phyloP scores from a whole-genome alignment of 148 eudicot species.

The Silene uniflora region DNA sequence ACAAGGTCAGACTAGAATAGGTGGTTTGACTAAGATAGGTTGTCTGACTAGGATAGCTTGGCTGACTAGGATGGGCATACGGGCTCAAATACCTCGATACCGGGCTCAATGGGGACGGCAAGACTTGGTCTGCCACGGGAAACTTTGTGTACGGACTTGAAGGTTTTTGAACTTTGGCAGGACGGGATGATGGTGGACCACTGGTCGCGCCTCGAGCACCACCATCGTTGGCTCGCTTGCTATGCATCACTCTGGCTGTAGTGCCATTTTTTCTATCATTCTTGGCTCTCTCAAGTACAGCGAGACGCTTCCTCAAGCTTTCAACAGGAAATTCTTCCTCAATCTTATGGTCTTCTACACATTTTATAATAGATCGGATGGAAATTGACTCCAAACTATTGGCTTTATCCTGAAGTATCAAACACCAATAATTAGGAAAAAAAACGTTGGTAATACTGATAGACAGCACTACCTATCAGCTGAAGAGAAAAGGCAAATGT shows the following conservation, averaged over 20 bases:
- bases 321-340: conserved; percentile 40
- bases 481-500: background rate
- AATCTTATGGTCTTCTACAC: conserved; percentile 54
- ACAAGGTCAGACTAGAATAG: conserved; percentile 12
- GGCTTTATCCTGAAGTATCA: conserved; percentile 44
- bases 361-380: conserved; percentile 43
- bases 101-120: conserved; percentile 21
- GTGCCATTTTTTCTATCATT: conserved; percentile 34
- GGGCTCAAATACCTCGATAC: conserved; percentile 32
- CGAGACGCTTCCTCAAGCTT: conserved; percentile 40
- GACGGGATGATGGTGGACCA: conserved; percentile 30
- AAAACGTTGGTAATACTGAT: no score
- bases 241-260: conserved; percentile 23
- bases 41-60: background rate
- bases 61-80: conserved; percentile 18
- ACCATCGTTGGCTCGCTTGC: conserved; percentile 32
- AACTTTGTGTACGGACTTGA: conserved; percentile 29
- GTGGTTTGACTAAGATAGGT: conserved; percentile 8
- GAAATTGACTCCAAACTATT: conserved; percentile 36
- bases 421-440: background rate
- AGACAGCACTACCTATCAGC: background rate
- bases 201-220: conserved; percentile 16
- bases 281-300: conserved; percentile 41
- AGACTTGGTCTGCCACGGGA: no score
- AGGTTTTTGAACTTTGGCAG: conserved; percentile 33